Evolutionary conservation across 345 rosid species (phyloP), one percentile per base, ranked within the genome.

Genomic region (Corchorus olitorius): DNA sequence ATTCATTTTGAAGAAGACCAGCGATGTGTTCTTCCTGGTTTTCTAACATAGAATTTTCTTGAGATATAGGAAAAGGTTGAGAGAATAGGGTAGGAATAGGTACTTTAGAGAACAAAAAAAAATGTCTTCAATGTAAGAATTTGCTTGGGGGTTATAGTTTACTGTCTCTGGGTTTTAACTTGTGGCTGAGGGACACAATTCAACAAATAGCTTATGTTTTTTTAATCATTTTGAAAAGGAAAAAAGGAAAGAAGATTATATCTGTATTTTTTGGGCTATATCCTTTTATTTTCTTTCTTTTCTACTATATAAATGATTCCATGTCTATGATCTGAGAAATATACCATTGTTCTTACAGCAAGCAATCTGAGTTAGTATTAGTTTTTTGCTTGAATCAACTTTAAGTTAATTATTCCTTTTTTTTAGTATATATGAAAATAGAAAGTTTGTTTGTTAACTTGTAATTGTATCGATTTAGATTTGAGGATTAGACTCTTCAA

Each of bases 1-100:
- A 72, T 72, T 65, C 65, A 58, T 53, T 72, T 19, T 54, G 14
- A 54, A n/a, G 43, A 54, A 54, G 45, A 46, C 43, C 55, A 19
- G 14, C 3, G 55, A 49, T 53, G 48, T 33, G 17, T 34, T 52
- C 62, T 17, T 11, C 61, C 61, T 15, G 62, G 35, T 4, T 17
- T 35, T 20, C 58, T 41, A 45, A 73, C 76, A 56, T 72, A 73
- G 76, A 37, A n/a, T 43, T 73, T 50, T 73, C 76, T 45, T 65
- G 33, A n/a, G 76, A 41, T 22, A 45, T 15, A 12, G 43, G 43
- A 41, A 73, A 22, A 73, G 20, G 50, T 45, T 20, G 65, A 73
- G 76, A 43, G 62, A 12, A 63, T 54, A 17, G 43, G 55, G 5
- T 74, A 62, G 70, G 59, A 52, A 13, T 59, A 45, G 67, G 67